These are phyloP conservation scores for Collybiopsis confluens DNA, from an alignment of 768 basidiomycete species.

Conservation along the genomic window DNA sequence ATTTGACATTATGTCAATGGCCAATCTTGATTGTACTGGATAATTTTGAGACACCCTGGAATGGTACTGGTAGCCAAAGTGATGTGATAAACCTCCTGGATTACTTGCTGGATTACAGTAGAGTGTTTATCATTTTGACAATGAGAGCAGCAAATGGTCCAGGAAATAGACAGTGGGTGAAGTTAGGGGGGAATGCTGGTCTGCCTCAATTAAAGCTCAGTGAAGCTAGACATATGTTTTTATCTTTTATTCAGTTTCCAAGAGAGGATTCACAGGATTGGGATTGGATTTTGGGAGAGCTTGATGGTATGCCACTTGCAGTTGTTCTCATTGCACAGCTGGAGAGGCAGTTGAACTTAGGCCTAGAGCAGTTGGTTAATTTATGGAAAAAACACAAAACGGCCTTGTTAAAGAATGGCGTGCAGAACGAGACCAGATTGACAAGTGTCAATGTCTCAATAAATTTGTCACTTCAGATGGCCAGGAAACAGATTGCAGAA, in stretches of 20 bases:
- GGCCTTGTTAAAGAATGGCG: not conserved
- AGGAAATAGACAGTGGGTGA: conserved; percentile 2
- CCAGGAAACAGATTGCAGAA: not conserved
- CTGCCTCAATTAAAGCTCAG: not conserved
- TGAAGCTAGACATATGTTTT: not conserved
- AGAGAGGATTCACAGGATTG: not conserved
- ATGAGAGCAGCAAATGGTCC: conserved; percentile 6
- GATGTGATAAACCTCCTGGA: not conserved
- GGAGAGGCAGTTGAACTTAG: not conserved
- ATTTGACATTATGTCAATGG: not conserved
- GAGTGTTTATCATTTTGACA: conserved; percentile 1
- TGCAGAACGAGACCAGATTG: not conserved
- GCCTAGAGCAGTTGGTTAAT: not conserved
- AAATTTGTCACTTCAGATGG: not conserved
- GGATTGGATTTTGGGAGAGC: not conserved
- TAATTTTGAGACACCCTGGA: conserved; percentile 11
- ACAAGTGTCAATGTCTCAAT: conserved; percentile 2
- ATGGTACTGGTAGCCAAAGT: not conserved
- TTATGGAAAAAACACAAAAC: not conserved
- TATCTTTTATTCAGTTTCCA: not conserved
- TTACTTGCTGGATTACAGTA: not conserved
- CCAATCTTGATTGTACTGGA: conserved; percentile 6
- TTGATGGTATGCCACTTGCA: conserved; percentile 9
- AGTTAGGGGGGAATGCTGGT: not conserved
- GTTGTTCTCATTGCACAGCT: conserved; percentile 5